Percentiles rank a stretch among this genome's conserved stretches.
These are phyloP conservation scores for Dendrobium nobile DNA, from an alignment of 106 monocot species.

Conservation along the genomic window DNA sequence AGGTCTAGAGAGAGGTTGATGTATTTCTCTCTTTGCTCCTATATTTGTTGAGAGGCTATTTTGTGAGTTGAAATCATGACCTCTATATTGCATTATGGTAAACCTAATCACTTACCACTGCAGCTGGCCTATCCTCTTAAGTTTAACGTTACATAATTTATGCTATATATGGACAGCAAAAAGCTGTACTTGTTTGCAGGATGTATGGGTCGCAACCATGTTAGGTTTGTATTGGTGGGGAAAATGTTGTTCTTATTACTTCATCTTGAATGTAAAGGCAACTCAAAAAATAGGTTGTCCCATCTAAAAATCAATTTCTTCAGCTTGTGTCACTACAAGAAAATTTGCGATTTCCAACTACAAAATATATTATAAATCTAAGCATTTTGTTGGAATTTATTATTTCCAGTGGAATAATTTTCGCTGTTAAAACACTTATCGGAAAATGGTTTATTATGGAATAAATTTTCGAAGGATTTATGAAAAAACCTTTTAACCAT, in stretches of 20 bases:
- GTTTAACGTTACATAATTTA: neutral
- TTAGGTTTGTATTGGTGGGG: neutral
- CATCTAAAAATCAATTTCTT: neutral
- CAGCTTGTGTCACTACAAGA: neutral
- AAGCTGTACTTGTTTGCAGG: neutral
- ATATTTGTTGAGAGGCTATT: neutral
- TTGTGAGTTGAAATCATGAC: neutral
- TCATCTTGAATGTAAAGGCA: neutral
- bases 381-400: too few species aligned
- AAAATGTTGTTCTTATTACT: neutral
- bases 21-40: neutral
- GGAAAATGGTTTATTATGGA: too few species aligned
- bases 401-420: too few species aligned
- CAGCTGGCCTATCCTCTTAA: neutral
- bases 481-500: too few species aligned
- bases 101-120: neutral
- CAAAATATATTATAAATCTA: too few species aligned
- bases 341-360: too few species aligned
- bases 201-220: neutral
- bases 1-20: neutral
- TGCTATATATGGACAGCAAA: neutral
- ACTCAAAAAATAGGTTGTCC: neutral
- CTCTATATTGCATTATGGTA: neutral
- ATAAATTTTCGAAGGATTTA: too few species aligned
- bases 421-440: too few species aligned